Evolutionary conservation across 139 green algal species (phyloP).

Genomic region (Tetradesmus obliquus): DNA sequence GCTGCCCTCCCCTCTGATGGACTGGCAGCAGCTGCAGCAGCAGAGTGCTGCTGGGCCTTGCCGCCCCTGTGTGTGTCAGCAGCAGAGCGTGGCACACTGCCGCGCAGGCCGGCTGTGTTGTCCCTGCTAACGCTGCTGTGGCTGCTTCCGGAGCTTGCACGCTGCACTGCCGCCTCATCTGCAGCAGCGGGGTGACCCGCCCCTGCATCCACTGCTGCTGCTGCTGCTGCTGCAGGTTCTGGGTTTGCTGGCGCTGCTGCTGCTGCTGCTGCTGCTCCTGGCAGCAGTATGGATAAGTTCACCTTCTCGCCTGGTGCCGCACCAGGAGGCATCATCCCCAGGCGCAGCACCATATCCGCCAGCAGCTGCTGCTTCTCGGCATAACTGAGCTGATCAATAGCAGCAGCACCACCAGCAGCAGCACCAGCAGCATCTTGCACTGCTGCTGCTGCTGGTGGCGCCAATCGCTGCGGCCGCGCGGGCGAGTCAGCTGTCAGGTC

Average conservation of each 20-base stretch:
- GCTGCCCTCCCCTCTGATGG: too few relatives aligned
- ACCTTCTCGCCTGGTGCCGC: too few relatives aligned
- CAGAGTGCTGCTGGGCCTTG: not conserved
- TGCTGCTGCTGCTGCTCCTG: not conserved
- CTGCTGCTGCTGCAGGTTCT: not conserved
- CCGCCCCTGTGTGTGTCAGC: not conserved
- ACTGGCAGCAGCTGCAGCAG: not conserved
- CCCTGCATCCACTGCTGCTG: not conserved
- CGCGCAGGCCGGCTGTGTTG: not conserved
- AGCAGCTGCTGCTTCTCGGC: not conserved
- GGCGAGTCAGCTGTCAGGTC: not conserved
- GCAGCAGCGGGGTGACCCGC: not conserved
- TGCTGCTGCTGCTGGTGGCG: not conserved
- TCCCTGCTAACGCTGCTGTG: not conserved
- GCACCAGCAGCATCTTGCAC: not conserved
- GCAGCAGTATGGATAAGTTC: too few relatives aligned
- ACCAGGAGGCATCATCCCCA: not conserved
- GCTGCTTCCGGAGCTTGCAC: not conserved
- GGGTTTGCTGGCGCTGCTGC: not conserved
- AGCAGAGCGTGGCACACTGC: not conserved
- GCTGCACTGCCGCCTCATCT: not conserved
- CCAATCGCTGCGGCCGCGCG: too few relatives aligned
- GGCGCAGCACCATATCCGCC: not conserved
- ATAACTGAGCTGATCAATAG: not conserved
- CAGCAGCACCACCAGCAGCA: not conserved